Conservation (phyloP, 176 grass and related monocot species). For the Pharus latifolius region DNA sequence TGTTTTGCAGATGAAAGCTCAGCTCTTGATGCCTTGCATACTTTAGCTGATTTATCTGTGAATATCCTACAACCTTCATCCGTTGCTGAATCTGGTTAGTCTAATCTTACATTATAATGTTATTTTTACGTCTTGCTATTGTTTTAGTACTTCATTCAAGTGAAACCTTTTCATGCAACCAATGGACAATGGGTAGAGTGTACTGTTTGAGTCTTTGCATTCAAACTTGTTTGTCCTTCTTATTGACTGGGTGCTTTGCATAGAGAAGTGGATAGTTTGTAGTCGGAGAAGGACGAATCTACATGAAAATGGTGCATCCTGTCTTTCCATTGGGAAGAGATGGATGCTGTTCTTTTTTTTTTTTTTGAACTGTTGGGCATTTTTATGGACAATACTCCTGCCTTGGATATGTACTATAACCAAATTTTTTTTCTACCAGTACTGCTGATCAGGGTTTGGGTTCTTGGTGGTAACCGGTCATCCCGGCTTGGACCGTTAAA, state of each 20-base stretch:
- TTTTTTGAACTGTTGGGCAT: not conserved
- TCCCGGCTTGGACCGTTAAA: too few relatives aligned
- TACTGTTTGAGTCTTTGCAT: slow-evolving; percentile 9
- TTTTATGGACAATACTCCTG: not conserved
- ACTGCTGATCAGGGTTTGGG: too few relatives aligned
- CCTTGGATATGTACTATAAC: not conserved
- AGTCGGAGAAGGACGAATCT: not conserved
- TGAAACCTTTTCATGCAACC: not conserved
- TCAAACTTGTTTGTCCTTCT: not conserved
- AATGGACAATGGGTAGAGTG: not conserved
- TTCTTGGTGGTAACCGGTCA: too few relatives aligned
- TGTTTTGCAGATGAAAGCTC: slow-evolving; percentile 60
- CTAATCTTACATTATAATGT: not conserved
- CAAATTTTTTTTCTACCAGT: not conserved
- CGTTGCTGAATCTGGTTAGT: slow-evolving; percentile 76
- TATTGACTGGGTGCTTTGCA: not conserved
- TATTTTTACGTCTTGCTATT: not conserved
- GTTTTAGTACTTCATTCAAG: slow-evolving; percentile 10
- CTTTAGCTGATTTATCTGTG: slow-evolving; percentile 84
- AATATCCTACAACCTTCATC: slow-evolving; percentile 84
- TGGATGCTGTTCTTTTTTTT: not conserved
- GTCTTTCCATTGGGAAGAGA: not conserved
- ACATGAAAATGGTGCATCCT: not conserved
- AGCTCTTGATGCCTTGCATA: slow-evolving; percentile 80
- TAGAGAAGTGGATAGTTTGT: not conserved